Percentiles rank a stretch among this genome's conserved stretches.
phyloP scores from a whole-genome alignment of 2,329 filamentous ascomycete genomes.

The Chaetothyriales sp. region DNA sequence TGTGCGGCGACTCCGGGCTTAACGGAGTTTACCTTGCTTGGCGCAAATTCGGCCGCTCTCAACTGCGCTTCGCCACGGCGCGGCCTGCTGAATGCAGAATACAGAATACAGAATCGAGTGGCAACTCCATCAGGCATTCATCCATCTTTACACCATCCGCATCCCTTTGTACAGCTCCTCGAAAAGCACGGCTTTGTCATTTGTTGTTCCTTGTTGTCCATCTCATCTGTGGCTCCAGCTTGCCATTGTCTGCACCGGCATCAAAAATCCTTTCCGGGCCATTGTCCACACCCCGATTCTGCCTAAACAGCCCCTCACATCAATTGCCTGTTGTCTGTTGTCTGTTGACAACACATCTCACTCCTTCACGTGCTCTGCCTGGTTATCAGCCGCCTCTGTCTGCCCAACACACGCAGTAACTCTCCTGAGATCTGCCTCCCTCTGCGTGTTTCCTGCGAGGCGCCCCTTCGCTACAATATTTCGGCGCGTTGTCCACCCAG shows the following conservation, averaged over 20 bases:
- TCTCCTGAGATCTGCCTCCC: not conserved
- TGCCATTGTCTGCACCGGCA: too few relatives aligned
- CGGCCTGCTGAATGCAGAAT: too few relatives aligned
- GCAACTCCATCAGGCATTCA: not conserved
- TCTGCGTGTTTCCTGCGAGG: not conserved
- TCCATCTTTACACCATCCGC: not conserved
- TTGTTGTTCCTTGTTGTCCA: not conserved
- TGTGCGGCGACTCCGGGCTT: not conserved
- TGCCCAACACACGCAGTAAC: not conserved
- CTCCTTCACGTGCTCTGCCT: not conserved
- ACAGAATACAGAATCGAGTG: too few relatives aligned
- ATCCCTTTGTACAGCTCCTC: not conserved
- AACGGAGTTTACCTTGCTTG: not conserved
- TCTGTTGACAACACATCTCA: not conserved
- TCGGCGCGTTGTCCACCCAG: not conserved
- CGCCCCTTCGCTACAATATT: not conserved
- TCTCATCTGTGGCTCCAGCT: not conserved
- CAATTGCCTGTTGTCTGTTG: not conserved
- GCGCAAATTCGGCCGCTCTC: not conserved
- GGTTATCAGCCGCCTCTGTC: not conserved
- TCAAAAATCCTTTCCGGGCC: too few relatives aligned
- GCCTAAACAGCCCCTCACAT: not conserved
- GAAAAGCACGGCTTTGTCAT: not conserved
- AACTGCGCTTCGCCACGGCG: not conserved
- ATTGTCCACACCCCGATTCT: not conserved